Percentiles rank a stretch among this genome's conserved stretches.
phyloP scores from a whole-genome alignment of 768 basidiomycete species.

The Russula lepida region DNA sequence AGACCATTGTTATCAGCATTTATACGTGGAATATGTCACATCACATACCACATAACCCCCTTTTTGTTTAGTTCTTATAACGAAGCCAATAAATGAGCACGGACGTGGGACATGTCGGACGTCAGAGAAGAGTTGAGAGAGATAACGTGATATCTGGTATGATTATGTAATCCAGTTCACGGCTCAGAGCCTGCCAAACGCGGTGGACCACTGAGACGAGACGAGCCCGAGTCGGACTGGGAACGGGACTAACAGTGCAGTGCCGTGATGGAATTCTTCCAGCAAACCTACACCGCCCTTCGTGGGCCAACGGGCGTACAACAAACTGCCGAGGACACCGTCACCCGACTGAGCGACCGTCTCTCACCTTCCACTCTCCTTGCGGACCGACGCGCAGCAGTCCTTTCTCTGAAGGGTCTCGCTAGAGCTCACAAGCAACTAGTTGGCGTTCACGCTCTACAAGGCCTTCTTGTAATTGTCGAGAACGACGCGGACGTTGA shows the following conservation, averaged over 20 bases:
- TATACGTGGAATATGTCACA: not conserved
- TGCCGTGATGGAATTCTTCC: slow-evolving; percentile 67
- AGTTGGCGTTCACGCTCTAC: slow-evolving; percentile 70
- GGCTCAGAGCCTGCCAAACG: not conserved
- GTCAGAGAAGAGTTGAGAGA: too few species aligned
- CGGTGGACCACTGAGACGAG: not conserved
- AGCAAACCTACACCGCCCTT: slow-evolving; percentile 77
- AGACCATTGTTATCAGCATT: not conserved
- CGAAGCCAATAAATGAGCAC: too few species aligned
- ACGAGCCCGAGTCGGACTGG: not conserved
- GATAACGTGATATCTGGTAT: too few species aligned
- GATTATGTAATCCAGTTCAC: not conserved
- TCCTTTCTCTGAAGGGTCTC: slow-evolving; percentile 90
- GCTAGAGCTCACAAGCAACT: slow-evolving; percentile 85
- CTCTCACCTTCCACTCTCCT: slow-evolving; percentile 85
- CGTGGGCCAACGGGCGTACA: slow-evolving; percentile 76
- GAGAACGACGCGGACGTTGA: slow-evolving; percentile 87
- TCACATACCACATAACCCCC: not conserved
- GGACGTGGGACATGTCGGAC: not conserved
- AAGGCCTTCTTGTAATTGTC: slow-evolving; percentile 71
- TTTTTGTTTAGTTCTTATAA: not conserved
- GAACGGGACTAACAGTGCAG: not conserved
- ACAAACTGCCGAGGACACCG: slow-evolving; percentile 79
- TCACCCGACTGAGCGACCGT: slow-evolving; percentile 79
- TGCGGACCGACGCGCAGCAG: slow-evolving; percentile 86